These are phyloP conservation scores for Citrus cavaleriei DNA, from an alignment of 345 rosid genomes.

Conservation along the genomic window DNA sequence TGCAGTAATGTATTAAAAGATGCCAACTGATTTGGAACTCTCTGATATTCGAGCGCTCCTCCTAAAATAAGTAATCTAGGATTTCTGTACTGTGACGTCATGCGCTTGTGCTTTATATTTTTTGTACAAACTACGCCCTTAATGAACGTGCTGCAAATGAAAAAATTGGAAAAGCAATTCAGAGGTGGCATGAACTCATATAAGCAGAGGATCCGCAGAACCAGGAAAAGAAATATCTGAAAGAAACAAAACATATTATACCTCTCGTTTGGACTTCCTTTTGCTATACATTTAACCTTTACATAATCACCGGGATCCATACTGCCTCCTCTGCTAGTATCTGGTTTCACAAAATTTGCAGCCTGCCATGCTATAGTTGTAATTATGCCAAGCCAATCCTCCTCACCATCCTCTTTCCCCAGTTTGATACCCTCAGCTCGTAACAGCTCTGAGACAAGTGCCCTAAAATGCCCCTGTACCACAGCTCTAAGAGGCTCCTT, in stretches of 20 bases:
- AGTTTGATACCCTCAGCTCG: slow-evolving; percentile 62
- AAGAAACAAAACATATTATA: slow-evolving; percentile 24
- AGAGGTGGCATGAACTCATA: neutral
- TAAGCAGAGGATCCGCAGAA: neutral
- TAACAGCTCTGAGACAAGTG: slow-evolving; percentile 89
- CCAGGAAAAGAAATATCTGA: neutral
- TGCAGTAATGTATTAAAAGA: slow-evolving; percentile 81
- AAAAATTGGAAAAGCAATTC: slow-evolving; percentile 13
- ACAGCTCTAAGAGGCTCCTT: slow-evolving; percentile 72
- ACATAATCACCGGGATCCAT: slow-evolving; percentile 98
- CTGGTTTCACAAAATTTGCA: slow-evolving; percentile 92
- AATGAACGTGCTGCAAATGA: slow-evolving; percentile 59
- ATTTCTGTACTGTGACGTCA: slow-evolving; percentile 93
- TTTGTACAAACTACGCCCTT: slow-evolving; percentile 95
- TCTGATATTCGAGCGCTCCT: slow-evolving; percentile 92
- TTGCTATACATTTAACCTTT: slow-evolving; percentile 90
- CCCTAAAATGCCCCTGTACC: slow-evolving; percentile 89
- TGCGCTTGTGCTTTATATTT: slow-evolving; percentile 97
- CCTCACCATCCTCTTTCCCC: slow-evolving; percentile 44
- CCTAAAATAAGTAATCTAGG: slow-evolving; percentile 85
- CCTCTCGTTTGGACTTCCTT: slow-evolving; percentile 88
- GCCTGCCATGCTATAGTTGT: slow-evolving; percentile 90
- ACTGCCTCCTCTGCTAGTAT: slow-evolving; percentile 96
- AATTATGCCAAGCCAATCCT: slow-evolving; percentile 82
- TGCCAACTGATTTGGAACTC: slow-evolving; percentile 75